A percentile compares a stretch with the other conserved stretches of the same genome.
These are phyloP conservation scores for Lasiodiplodia theobromae DNA, from an alignment of 2,329 filamentous ascomycete genomes.

Conservation along the genomic window DNA sequence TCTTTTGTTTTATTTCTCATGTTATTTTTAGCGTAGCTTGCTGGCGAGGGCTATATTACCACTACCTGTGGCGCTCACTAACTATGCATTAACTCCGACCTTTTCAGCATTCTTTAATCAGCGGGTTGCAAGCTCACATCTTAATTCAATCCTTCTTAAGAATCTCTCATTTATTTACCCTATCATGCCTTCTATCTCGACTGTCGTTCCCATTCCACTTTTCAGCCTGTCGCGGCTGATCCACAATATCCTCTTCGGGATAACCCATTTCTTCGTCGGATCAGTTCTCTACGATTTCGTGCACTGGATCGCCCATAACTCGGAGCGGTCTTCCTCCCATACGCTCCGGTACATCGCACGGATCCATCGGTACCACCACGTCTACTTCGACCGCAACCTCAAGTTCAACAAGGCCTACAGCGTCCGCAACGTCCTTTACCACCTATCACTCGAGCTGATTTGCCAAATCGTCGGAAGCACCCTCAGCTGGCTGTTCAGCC, in stretches of 20 bases:
- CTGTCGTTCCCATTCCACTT: not conserved
- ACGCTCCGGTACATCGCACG: not conserved
- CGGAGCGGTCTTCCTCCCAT: not conserved
- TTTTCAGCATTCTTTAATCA: not conserved
- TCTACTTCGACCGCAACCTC: not conserved
- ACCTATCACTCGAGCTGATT: not conserved
- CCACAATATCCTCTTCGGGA: not conserved
- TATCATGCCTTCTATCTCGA: not conserved
- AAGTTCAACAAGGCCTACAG: conserved; percentile 6
- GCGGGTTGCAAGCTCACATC: not conserved
- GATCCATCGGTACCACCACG: not conserved
- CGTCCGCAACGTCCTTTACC: not conserved
- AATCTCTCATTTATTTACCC: not conserved
- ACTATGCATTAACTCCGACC: not conserved
- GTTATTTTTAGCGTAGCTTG: not conserved
- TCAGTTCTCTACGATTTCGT: conserved; percentile 2
- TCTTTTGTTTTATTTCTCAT: not conserved
- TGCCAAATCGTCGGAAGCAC: not conserved
- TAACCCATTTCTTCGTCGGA: not conserved
- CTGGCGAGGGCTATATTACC: not conserved
- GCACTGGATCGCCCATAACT: conserved; percentile 1
- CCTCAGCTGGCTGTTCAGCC: not conserved
- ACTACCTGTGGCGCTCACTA: not conserved
- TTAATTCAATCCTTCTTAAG: not conserved
- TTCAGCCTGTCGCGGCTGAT: not conserved